A percentile compares a stretch with the other conserved stretches of the same genome.
phyloP scores from a whole-genome alignment of 768 basidiomycete species.

The Podaxis sp. region DNA sequence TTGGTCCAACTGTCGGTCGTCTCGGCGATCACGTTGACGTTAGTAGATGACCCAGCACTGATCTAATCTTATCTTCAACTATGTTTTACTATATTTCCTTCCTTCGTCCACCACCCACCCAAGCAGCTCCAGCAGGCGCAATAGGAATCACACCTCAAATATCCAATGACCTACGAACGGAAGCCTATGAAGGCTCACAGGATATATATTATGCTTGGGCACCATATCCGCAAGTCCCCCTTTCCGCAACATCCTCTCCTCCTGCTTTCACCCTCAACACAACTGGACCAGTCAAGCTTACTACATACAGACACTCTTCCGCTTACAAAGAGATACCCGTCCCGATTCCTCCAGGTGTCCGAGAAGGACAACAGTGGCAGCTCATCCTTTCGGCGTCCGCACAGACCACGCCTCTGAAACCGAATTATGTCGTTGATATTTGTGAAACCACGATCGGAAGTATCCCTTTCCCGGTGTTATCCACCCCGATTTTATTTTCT shows the following conservation, averaged over 20 bases:
- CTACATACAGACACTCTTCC: conserved; percentile 64
- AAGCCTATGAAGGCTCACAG: conserved; percentile 50
- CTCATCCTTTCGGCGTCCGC: conserved; percentile 47
- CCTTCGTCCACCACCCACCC: not conserved
- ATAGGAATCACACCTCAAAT: conserved; percentile 69
- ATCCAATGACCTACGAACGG: conserved; percentile 88
- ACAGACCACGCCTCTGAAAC: conserved; percentile 17
- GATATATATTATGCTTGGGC: conserved; percentile 77
- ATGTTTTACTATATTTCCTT: not conserved
- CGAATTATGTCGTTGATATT: conserved; percentile 37
- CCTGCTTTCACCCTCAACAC: conserved; percentile 20
- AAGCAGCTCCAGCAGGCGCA: conserved; percentile 31
- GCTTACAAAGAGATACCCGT: conserved; percentile 79
- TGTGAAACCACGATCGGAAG: conserved; percentile 40
- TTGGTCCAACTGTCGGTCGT: too few species aligned
- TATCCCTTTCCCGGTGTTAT: conserved; percentile 60
- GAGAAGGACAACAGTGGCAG: conserved; percentile 61
- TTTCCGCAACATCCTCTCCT: conserved; percentile 6
- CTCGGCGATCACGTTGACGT: too few species aligned
- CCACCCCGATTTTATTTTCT: conserved; percentile 60
- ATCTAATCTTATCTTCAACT: not conserved
- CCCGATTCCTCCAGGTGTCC: conserved; percentile 54
- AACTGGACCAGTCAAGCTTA: conserved; percentile 60
- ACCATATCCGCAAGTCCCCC: conserved; percentile 16
- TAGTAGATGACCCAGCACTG: not conserved